Base-by-base conservation (phyloP, 495 filamentous ascomycete species). In the Parmelia sp. region DNA sequence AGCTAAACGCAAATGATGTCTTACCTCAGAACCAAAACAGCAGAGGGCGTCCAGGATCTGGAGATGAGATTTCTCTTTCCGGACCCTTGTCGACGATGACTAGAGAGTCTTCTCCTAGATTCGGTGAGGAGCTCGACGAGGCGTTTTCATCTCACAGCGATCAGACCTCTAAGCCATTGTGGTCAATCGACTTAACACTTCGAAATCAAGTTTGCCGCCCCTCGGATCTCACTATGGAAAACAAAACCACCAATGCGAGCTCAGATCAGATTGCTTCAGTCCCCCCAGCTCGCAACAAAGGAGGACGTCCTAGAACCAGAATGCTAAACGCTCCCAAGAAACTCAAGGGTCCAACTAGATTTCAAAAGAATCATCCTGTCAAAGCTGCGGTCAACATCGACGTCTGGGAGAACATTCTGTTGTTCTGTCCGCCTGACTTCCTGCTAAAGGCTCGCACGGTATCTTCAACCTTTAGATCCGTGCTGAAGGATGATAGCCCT, bases 301-400 rank as follows among this genome's bases (percentile, higher is more conserved):
- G 60, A 37, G 65, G 65, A 31, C 65, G 59, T 36, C 66, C 63
- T 9, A 31, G 49, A 10, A 15, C 27, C 35, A 62, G 65, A 17
- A 58, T 27, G 14, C 47, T 37, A 37, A 45, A 35, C 35, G 39
- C 42, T n/a, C 56, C 25, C 9, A 56, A 68, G 21, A 55, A 27
- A 21, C 63, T 44, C n/a, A 68, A 65, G 57, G 63, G 37, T 14
- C 62, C 47, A 15, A 68, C 65, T 1, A 66, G 60, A 31, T 57
- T 71, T 53, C 66, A 67, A 15, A 69, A 31, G 27, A 63, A 69
- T n/a, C 62, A 57, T 47, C 69, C 69, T 25, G 58, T 71, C 29
- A 36, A 29, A 31, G 44, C 57, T 3, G 11, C 37, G 3, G 31
- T 65, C 25, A 49, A 58, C 8, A 27, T 35, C 15, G 67, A 71